Conservation (phyloP, 805 yeast genomes). For the Starmerella gropengiesseri region DNA sequence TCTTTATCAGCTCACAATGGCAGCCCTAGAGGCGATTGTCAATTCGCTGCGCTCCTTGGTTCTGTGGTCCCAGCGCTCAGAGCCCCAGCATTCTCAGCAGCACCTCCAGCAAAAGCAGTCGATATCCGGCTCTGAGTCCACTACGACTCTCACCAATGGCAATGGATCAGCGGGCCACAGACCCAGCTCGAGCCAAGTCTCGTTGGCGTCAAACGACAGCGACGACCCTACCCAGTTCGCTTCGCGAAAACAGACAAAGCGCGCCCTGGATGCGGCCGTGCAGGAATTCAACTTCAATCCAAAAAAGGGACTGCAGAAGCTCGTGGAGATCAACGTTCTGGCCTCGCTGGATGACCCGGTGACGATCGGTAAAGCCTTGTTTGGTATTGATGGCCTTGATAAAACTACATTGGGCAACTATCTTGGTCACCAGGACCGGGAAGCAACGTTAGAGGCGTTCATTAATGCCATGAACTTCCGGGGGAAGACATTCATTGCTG, state of each 20-base stretch:
- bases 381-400: conserved; percentile 62
- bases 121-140: not conserved
- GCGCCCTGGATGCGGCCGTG: conserved; percentile 65
- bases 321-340: conserved; percentile 56
- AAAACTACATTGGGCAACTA: conserved; percentile 81
- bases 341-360: conserved; percentile 43
- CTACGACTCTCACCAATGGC: not conserved
- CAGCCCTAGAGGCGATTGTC: conserved; percentile 68
- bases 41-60: conserved; percentile 70
- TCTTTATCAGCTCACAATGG: conserved; percentile 75
- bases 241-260: conserved; percentile 69
- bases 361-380: conserved; percentile 63
- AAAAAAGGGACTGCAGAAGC: conserved; percentile 57
- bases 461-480: conserved; percentile 78
- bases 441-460: conserved; percentile 76
- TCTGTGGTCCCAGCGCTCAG: conserved; percentile 73
- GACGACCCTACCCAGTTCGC: conserved; percentile 84
- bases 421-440: conserved; percentile 80
- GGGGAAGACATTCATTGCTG: conserved; percentile 62
- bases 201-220: conserved; percentile 9
- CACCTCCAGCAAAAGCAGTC: not conserved
- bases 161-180: conserved; percentile 4
- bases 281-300: conserved; percentile 77
- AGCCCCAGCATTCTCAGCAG: not conserved
- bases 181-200: conserved; percentile 6